A percentile compares a stretch with the other conserved stretches of the same genome.
Conservation (phyloP, 306 rosid species). For the Aeschynomene evenia region DNA sequence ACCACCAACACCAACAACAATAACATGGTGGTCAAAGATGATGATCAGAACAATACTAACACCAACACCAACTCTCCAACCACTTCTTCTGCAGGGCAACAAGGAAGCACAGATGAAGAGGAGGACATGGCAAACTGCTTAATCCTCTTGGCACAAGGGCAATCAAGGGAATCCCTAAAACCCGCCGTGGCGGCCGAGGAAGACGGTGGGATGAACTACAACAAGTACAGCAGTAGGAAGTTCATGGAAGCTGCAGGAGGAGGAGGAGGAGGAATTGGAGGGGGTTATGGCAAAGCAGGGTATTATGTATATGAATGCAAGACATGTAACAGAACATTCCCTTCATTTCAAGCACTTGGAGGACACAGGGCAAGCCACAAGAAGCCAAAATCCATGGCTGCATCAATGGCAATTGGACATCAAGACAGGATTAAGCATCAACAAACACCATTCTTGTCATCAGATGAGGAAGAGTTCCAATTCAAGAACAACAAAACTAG, state of each 20-base stretch:
- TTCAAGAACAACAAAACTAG: constrained; percentile 39
- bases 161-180: constrained; percentile 40
- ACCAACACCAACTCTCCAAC: constrained; percentile 32
- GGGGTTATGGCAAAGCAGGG: constrained; percentile 42
- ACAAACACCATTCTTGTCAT: constrained; percentile 24
- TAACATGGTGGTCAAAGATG: neutral
- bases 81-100: constrained; percentile 41
- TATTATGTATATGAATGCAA: constrained; percentile 75
- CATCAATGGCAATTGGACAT: constrained; percentile 19
- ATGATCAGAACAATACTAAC: neutral
- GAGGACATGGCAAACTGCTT: constrained; percentile 90
- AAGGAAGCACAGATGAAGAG: constrained; percentile 60
- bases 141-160: constrained; percentile 80
- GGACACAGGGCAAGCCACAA: constrained; percentile 93
- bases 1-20: neutral
- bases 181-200: constrained; percentile 14
- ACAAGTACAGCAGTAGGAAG: constrained; percentile 53
- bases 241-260: constrained; percentile 51
- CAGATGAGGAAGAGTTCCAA: constrained; percentile 52
- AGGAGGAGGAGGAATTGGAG: constrained; percentile 32
- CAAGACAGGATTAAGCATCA: constrained; percentile 31
- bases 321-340: constrained; percentile 74
- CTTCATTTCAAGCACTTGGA: constrained; percentile 86
- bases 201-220: constrained; percentile 24
- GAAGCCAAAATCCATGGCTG: constrained; percentile 54